Evolutionary conservation across 2,329 filamentous ascomycete species (phyloP).

Genomic region (Trichoderma atrobrunneum): DNA sequence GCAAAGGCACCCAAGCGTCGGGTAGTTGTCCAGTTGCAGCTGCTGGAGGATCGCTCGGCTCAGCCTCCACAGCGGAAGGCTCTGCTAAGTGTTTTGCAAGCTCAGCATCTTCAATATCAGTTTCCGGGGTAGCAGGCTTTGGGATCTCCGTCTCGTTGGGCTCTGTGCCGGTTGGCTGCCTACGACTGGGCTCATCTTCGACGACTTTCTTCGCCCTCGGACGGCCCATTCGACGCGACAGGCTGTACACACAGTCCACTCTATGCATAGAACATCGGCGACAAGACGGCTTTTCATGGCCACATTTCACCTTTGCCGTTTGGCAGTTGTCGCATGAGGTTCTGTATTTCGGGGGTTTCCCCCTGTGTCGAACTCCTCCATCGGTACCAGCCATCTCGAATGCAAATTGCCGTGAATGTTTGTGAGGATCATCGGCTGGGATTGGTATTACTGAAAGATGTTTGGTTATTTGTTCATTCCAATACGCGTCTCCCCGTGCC

Average conservation of each 20-base stretch:
- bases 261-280: slow-evolving; percentile 7
- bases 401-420: not conserved
- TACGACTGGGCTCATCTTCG: not conserved
- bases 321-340: slow-evolving; percentile 18
- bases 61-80: not conserved
- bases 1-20: not conserved
- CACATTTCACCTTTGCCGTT: slow-evolving; percentile 15
- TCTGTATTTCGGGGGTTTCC: slow-evolving; percentile 6
- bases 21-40: not conserved
- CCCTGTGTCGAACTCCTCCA: not conserved
- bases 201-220: slow-evolving; percentile 7
- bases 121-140: not conserved
- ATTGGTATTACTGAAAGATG: not conserved
- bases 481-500: not conserved
- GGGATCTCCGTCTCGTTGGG: not conserved
- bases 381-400: not conserved
- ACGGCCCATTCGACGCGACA: slow-evolving; percentile 18
- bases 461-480: not conserved
- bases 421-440: not conserved
- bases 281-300: slow-evolving; percentile 14
- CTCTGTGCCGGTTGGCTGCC: not conserved
- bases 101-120: not conserved
- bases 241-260: slow-evolving; percentile 15
- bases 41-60: not conserved
- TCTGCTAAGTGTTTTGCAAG: not conserved